Base-by-base conservation (phyloP, 352 stramenopile species). In the Thalassiosira exigua region DNA sequence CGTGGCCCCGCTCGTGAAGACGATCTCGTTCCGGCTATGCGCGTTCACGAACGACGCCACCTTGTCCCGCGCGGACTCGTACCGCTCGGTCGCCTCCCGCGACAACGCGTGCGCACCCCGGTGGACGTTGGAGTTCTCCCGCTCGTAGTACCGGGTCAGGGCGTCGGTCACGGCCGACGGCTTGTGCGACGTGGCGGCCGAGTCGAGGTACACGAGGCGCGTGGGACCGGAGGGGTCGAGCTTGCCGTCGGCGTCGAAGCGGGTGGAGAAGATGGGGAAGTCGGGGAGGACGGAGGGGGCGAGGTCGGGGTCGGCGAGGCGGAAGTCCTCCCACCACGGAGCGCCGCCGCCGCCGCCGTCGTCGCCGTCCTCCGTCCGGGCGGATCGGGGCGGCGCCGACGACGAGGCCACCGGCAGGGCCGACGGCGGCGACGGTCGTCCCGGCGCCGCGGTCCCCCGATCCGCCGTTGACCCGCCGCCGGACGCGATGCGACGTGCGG, bases 121-220 rank as follows among this genome's bases (percentile, higher is more conserved):
- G 82, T 96, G 93, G 5, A 96, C 93, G 66, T 96, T 96, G 30
- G 90, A 85, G 79, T 96, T 96, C 29, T 78, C 65, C 17, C 67
- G 64, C 58, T 79, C 46, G 66, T 96, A 96, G 68, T 95, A 96
- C 12, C 73, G 5, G 11, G 74, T 57, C n/a, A 95, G 66, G 0
- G 80, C 81, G 27, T 95, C 83, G 12, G 95, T 78, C 2, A 97
- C 93, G 52, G 71, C 53, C 11, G 67, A 53, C 3, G 93, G 93
- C 83, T 96, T 97, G 83, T 97, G 93, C 0, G 91, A 96, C 12
- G 91, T 96, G 5, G 93, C 93, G 5, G 86, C 92, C 12, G 85
- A 95, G 78, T 97, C 93, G 7, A 97, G 84, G 81, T 96, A 97
- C 3, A 96, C 73, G 1, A 94, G 65, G 58, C 77, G 76, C 50